Evolutionary conservation across 2,329 filamentous ascomycete genomes (phyloP).

Genomic region (Aspergillus pseudotamarii): DNA sequence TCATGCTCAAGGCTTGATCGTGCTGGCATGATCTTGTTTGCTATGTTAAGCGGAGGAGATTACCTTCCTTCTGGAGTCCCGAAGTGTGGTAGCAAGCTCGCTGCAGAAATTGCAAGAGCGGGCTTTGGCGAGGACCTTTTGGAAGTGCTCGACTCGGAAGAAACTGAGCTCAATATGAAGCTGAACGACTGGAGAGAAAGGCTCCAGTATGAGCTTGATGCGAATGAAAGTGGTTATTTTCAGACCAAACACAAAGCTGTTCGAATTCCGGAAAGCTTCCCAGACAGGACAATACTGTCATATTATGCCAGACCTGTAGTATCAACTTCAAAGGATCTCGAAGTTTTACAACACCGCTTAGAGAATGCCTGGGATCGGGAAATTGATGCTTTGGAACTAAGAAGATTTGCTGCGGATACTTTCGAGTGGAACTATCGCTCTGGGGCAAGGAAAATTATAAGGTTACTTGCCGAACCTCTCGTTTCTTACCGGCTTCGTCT

Average conservation of each 20-base stretch:
- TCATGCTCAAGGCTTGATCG: constrained; percentile 62
- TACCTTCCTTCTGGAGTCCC: constrained; percentile 87
- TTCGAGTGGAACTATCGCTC: constrained; percentile 83
- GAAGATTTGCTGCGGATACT: constrained; percentile 73
- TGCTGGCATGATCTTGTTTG: constrained; percentile 90
- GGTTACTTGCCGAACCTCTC: constrained; percentile 75
- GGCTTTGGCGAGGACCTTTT: constrained; percentile 76
- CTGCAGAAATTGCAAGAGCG: constrained; percentile 85
- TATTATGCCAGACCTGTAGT: constrained; percentile 90
- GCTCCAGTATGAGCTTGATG: constrained; percentile 73
- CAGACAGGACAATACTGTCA: constrained; percentile 73
- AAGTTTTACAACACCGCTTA: constrained; percentile 56
- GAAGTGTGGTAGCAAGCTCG: constrained; percentile 83
- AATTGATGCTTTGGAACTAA: constrained; percentile 68
- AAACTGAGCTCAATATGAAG: constrained; percentile 29
- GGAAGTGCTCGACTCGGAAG: constrained; percentile 60
- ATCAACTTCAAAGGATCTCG: constrained; percentile 63
- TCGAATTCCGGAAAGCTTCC: constrained; percentile 77
- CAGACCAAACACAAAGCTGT: constrained; percentile 73
- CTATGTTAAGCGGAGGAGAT: constrained; percentile 93
- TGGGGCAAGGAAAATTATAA: constrained; percentile 83
- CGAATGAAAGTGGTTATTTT: constrained; percentile 84
- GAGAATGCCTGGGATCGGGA: constrained; percentile 59
- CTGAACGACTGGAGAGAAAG: constrained; percentile 71
- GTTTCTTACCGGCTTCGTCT: constrained; percentile 62